A percentile compares a stretch with the other conserved stretches of the same genome.
phyloP scores from a whole-genome alignment of 1,139 yeast species.

The Tardiomyces digboiensis region DNA sequence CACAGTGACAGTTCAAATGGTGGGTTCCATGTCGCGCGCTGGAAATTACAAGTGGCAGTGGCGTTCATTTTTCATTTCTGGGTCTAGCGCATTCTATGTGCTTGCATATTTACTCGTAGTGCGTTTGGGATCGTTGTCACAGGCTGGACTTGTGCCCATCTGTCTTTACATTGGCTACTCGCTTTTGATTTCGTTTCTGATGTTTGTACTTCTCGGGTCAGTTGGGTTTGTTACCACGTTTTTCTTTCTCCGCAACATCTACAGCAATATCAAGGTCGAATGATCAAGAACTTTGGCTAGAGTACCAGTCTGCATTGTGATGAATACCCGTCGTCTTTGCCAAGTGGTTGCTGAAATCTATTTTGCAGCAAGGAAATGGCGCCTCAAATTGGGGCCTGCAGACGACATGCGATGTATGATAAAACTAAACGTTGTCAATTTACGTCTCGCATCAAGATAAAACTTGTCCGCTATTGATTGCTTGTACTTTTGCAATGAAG shows the following conservation, averaged over 20 bases:
- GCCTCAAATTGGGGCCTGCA: neutral
- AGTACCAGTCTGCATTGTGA: too few species aligned
- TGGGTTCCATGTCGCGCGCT: conserved; percentile 77
- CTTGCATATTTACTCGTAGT: conserved; percentile 70
- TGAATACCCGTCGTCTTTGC: too few species aligned
- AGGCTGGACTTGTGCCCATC: conserved; percentile 69
- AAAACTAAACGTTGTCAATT: too few species aligned
- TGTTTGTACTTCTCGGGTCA: conserved; percentile 81
- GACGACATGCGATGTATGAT: too few species aligned
- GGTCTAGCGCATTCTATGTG: conserved; percentile 80
- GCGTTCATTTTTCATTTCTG: conserved; percentile 84
- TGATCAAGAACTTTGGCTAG: conserved; percentile 19
- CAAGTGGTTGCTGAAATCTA: too few species aligned
- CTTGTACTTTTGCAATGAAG: too few species aligned
- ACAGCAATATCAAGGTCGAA: conserved; percentile 81
- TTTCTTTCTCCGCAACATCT: conserved; percentile 69
- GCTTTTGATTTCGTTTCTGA: conserved; percentile 53
- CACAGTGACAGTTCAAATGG: conserved; percentile 69
- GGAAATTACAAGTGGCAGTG: conserved; percentile 98
- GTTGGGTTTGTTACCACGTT: conserved; percentile 75
- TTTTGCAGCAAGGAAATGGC: neutral
- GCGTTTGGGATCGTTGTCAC: conserved; percentile 39
- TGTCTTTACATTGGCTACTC: conserved; percentile 87
- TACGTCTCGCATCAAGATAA: too few species aligned
- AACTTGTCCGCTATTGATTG: too few species aligned